Evolutionary conservation across 1,284 basidiomycete genomes (phyloP).

Genomic region (Papiliotrema fonsecae): DNA sequence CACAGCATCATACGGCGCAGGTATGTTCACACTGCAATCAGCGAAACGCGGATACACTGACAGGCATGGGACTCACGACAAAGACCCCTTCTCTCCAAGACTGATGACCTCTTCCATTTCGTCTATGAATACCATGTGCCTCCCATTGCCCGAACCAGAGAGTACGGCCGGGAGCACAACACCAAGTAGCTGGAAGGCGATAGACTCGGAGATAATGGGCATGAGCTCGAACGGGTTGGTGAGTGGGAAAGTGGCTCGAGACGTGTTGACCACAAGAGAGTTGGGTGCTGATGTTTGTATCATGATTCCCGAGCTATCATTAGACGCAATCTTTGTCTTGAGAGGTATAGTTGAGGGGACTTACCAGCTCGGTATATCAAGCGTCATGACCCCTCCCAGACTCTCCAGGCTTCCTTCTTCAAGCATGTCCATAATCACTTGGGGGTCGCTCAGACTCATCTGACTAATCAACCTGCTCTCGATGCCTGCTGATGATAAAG

Average conservation of each 20-base stretch:
- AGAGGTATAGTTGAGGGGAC: neutral
- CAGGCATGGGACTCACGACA: conserved; percentile 13
- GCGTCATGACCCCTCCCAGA: neutral
- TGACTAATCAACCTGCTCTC: neutral
- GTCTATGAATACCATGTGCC: conserved; percentile 20
- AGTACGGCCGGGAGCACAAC: conserved; percentile 2
- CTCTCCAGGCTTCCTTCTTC: neutral
- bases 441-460: neutral
- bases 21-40: conserved; percentile 3
- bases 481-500: neutral
- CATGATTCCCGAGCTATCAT: conserved; percentile 3
- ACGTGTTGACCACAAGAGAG: conserved; percentile 8
- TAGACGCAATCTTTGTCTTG: neutral
- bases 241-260: conserved; percentile 18
- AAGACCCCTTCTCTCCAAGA: conserved; percentile 11
- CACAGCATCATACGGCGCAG: conserved; percentile 5
- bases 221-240: conserved; percentile 13
- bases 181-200: conserved; percentile 12
- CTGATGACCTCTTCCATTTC: conserved; percentile 26
- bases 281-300: conserved; percentile 1
- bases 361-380: conserved; percentile 4
- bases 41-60: neutral
- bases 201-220: conserved; percentile 10
- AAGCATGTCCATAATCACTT: neutral
- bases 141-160: neutral